Percentiles rank a stretch among this genome's conserved stretches.
Evolutionary conservation across 2,329 filamentous ascomycete species (phyloP).

Genomic region (Calonectria hongkongensis): DNA sequence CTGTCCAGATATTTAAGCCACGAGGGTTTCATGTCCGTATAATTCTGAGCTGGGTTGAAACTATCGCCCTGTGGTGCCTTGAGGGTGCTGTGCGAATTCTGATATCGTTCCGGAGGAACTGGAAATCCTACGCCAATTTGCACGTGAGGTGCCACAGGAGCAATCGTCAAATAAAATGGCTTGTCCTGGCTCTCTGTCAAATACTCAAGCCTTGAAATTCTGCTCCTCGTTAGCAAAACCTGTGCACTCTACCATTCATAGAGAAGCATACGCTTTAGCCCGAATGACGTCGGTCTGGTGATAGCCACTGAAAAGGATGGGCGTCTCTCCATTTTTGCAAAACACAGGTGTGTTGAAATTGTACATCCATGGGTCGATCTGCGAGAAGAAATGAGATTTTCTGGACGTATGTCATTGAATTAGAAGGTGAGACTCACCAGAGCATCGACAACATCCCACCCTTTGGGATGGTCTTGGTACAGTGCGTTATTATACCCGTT

Average conservation of each 20-base stretch:
- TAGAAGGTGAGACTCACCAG: conserved; percentile 12
- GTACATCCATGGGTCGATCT: conserved; percentile 37
- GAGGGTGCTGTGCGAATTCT: conserved; percentile 73
- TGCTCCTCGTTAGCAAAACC: conserved; percentile 9
- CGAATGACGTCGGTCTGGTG: conserved; percentile 39
- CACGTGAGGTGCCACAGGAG: conserved; percentile 62
- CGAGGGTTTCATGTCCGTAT: conserved; percentile 26
- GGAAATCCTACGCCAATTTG: conserved; percentile 55
- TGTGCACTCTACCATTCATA: neutral
- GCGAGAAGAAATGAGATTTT: neutral
- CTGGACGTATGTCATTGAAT: too few relatives aligned
- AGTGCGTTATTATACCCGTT: conserved; percentile 27
- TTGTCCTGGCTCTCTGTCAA: conserved; percentile 35
- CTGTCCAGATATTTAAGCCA: conserved; percentile 53
- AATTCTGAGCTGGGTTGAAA: conserved; percentile 73
- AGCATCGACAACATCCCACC: conserved; percentile 26
- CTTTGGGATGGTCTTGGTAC: conserved; percentile 31
- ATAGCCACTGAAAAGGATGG: conserved; percentile 32
- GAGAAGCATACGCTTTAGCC: conserved; percentile 36
- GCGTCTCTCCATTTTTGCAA: conserved; percentile 31
- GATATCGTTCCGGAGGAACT: conserved; percentile 70
- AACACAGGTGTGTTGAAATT: conserved; percentile 36
- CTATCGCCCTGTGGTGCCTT: conserved; percentile 76
- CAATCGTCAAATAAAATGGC: conserved; percentile 74
- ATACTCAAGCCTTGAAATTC: conserved; percentile 30